Evolutionary conservation across 2,329 filamentous ascomycete species (phyloP), one percentile per base, ranked within the genome.

Genomic region (Microcera coccophila): DNA sequence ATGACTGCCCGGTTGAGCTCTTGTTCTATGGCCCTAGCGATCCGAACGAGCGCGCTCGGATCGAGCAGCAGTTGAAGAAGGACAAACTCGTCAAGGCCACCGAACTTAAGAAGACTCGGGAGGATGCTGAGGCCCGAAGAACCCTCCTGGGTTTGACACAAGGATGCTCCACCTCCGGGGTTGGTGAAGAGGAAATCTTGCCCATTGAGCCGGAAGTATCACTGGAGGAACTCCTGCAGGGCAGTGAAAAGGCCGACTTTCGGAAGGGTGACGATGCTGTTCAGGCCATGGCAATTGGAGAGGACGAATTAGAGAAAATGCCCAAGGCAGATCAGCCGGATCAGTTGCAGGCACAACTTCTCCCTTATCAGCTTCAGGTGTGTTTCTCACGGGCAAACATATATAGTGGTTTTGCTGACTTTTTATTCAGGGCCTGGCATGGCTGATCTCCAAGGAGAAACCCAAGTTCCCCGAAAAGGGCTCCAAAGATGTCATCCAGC

Each of bases 371-470:
- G 59, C 77, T 80, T 37, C 80, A 81, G 63, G 74, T 75, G 57
- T 47, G 62, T 44, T n/a, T n/a, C n/a, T n/a, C n/a, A n/a, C n/a
- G n/a, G n/a, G n/a, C n/a, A n/a, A 26, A 26, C 22, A 26, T 7
- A 26, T 12, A 33, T 11, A 19, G 14, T 7, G 14, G 4, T n/a
- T 19, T 43, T 20, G 31, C 57, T 65, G 15, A 64, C 40, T 12
- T 17, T 44, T 22, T 49, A 29, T n/a, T 44, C 71, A 91, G 71
- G 89, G 87, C 5, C 69, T 95, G 29, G 81, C 83, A 14, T 95
- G 90, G 90, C 79, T 95, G 76, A 70, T 81, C 15, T 73, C 81
- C 7, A 88, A 87, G 54, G 90, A 95, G 62, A 78, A 74, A 12
- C 87, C 88, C 0, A 62, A 74, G 26, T 69, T 85, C 11, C 87